Evolutionary conservation across 768 basidiomycete genomes (phyloP).

Genomic region (Rhodotorula graminis): DNA sequence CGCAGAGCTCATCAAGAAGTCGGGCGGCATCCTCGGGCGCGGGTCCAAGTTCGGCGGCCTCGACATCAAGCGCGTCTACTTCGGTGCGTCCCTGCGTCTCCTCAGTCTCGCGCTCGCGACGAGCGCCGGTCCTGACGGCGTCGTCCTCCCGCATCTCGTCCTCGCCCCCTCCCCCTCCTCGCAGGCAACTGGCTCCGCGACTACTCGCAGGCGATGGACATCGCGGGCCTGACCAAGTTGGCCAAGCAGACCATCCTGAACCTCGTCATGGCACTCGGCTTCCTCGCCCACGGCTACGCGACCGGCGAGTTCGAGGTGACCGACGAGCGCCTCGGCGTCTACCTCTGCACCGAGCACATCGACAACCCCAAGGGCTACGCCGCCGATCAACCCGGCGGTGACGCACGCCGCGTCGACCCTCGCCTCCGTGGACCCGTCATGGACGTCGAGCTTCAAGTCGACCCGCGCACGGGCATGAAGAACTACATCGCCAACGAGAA

Average conservation of each 20-base stretch:
- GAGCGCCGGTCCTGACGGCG: too few species aligned
- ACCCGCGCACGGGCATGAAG: slow-evolving; percentile 84
- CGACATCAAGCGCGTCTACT: slow-evolving; percentile 48
- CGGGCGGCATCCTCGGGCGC: slow-evolving; percentile 40
- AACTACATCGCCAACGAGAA: slow-evolving; percentile 79
- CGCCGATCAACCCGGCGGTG: slow-evolving; percentile 51
- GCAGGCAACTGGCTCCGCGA: slow-evolving; percentile 75
- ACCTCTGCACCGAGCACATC: slow-evolving; percentile 51
- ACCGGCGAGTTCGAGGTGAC: slow-evolving; percentile 49
- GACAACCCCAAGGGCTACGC: slow-evolving; percentile 39
- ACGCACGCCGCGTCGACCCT: slow-evolving; percentile 71
- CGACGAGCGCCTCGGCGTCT: slow-evolving; percentile 49
- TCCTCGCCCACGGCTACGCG: slow-evolving; percentile 63
- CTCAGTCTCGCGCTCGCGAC: neutral
- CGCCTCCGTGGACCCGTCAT: slow-evolving; percentile 76
- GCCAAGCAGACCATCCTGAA: slow-evolving; percentile 35
- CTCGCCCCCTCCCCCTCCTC: neutral
- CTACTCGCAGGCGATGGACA: slow-evolving; percentile 60
- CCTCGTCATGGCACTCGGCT: slow-evolving; percentile 77
- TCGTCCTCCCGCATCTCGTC: neutral
- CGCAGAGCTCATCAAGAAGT: slow-evolving; percentile 43
- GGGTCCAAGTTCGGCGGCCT: slow-evolving; percentile 47
- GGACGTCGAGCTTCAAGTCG: slow-evolving; percentile 76
- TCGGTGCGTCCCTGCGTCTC: slow-evolving; percentile 43
- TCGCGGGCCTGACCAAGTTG: slow-evolving; percentile 41